Percentiles rank a stretch among this genome's conserved stretches.
phyloP scores from a whole-genome alignment of 306 rosid species.

The Pyrus communis region DNA sequence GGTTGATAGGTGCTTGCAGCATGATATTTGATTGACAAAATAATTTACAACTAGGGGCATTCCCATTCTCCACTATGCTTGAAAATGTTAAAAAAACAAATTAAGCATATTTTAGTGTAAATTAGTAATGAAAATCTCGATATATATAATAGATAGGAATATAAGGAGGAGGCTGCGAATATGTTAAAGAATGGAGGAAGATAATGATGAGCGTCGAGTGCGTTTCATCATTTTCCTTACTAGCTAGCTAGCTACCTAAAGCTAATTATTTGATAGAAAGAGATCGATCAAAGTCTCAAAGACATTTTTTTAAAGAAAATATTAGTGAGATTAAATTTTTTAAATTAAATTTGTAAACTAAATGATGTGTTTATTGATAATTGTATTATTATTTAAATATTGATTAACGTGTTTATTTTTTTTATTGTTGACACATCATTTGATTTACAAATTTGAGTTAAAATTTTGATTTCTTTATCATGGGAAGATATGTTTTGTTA shows the following conservation, averaged over 20 bases:
- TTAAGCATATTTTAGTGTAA: background rate
- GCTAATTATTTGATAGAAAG: background rate
- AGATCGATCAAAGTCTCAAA: background rate
- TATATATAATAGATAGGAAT: background rate
- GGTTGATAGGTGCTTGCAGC: no score
- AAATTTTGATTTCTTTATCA: no score
- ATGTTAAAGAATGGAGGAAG: background rate
- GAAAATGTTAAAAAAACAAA: background rate
- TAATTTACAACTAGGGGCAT: background rate
- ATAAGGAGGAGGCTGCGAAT: background rate
- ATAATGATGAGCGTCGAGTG: slow-evolving; percentile 16
- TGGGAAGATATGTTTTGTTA: background rate
- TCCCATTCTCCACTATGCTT: background rate
- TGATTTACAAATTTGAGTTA: no score
- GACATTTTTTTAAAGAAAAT: no score
- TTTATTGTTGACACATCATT: no score
- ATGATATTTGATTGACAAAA: no score
- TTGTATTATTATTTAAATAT: no score
- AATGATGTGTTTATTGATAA: no score
- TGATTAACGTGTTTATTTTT: no score
- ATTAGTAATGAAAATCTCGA: background rate
- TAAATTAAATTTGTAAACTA: no score
- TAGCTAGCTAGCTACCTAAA: background rate
- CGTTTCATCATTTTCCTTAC: slow-evolving; percentile 8
- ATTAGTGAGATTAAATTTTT: no score